Evolutionary conservation across 2,329 filamentous ascomycete genomes (phyloP).

Genomic region (Fusarium nematophilum): DNA sequence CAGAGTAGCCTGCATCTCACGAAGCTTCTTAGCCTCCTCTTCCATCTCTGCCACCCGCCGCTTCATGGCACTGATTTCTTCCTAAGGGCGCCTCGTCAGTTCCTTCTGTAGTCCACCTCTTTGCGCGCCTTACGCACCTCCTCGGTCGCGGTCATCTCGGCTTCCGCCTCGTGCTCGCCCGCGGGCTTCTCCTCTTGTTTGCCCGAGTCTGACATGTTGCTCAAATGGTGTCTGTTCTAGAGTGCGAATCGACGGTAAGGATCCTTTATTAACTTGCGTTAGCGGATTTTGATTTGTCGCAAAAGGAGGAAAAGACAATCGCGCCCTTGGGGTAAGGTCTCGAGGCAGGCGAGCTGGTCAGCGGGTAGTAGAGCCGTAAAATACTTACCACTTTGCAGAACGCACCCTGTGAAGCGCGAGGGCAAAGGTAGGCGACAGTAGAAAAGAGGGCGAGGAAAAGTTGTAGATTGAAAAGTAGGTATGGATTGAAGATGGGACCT

Average conservation of each 20-base stretch:
- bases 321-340: slow-evolving; percentile 28
- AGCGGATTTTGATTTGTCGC: slow-evolving; percentile 16
- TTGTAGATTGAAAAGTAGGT: slow-evolving; percentile 13
- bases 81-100: slow-evolving; percentile 57
- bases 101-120: slow-evolving; percentile 43
- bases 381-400: slow-evolving; percentile 17
- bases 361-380: background rate
- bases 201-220: slow-evolving; percentile 49
- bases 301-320: background rate
- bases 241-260: slow-evolving; percentile 2
- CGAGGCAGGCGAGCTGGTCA: slow-evolving; percentile 11
- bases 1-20: slow-evolving; percentile 87
- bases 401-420: background rate
- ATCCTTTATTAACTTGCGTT: slow-evolving; percentile 15
- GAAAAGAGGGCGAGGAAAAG: slow-evolving; percentile 1
- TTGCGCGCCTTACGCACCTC: slow-evolving; percentile 51
- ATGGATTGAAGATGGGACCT: slow-evolving; percentile 26
- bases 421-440: background rate
- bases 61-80: slow-evolving; percentile 92
- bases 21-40: slow-evolving; percentile 85
- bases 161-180: slow-evolving; percentile 46
- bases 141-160: slow-evolving; percentile 48
- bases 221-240: background rate
- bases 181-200: slow-evolving; percentile 47
- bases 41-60: slow-evolving; percentile 89